A percentile compares a stretch with the other conserved stretches of the same genome.
phyloP scores from a whole-genome alignment of 2,329 filamentous ascomycete species.

The Pseudocercospora fuligena region DNA sequence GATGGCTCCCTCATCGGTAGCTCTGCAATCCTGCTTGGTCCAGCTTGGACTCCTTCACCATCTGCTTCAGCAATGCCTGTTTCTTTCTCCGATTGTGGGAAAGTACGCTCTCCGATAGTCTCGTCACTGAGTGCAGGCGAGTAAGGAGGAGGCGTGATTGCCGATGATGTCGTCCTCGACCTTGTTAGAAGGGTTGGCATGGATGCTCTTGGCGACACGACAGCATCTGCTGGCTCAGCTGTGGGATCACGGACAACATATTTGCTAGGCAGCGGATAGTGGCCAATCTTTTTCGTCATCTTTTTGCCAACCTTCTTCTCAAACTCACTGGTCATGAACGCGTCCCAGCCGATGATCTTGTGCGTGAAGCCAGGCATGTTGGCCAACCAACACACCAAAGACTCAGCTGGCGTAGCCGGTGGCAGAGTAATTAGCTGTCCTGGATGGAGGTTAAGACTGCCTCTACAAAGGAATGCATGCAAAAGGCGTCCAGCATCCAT shows the following conservation, averaged over 20 bases:
- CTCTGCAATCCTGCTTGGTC: slow-evolving; percentile 1
- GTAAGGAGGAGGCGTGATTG: slow-evolving; percentile 22
- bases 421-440: slow-evolving; percentile 22
- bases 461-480: slow-evolving; percentile 27
- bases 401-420: slow-evolving; percentile 21
- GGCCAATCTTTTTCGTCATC: slow-evolving; percentile 22
- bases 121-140: slow-evolving; percentile 9
- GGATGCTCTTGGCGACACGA: neutral
- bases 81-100: neutral
- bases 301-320: slow-evolving; percentile 29
- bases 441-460: slow-evolving; percentile 18
- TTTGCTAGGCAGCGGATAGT: slow-evolving; percentile 24
- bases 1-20: slow-evolving; percentile 10
- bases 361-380: slow-evolving; percentile 22
- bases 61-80: neutral
- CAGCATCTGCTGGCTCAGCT: neutral
- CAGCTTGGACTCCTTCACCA: neutral
- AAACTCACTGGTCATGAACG: slow-evolving; percentile 21
- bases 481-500: slow-evolving; percentile 27
- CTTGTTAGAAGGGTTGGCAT: slow-evolving; percentile 6
- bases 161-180: slow-evolving; percentile 11
- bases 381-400: slow-evolving; percentile 26
- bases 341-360: slow-evolving; percentile 24
- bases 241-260: slow-evolving; percentile 21
- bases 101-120: neutral